Conservation (phyloP, 306 rosid species). For the Vigna reflexopilosa region DNA sequence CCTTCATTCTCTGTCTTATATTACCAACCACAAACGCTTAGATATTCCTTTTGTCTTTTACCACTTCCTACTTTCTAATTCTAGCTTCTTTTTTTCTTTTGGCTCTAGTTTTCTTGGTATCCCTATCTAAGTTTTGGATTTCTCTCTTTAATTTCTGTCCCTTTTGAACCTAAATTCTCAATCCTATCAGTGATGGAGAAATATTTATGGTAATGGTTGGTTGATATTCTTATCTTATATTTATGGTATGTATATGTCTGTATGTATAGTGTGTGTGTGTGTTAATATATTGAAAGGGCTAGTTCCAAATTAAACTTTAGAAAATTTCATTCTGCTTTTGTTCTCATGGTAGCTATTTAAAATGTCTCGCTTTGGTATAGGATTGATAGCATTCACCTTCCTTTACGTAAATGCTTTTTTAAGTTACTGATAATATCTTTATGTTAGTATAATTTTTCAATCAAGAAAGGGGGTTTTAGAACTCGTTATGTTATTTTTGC, state of each 20-base stretch:
- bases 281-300: background rate
- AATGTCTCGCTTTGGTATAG: too few relatives aligned
- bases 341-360: background rate
- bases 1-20: slow-evolving; percentile 23
- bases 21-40: slow-evolving; percentile 9
- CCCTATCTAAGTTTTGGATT: background rate
- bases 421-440: too few relatives aligned
- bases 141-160: background rate
- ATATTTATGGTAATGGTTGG: slow-evolving; percentile 27
- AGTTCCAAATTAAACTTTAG: slow-evolving; percentile 6
- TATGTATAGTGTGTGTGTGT: background rate
- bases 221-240: slow-evolving; percentile 9
- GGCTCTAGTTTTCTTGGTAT: slow-evolving; percentile 2
- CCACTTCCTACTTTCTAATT: slow-evolving; percentile 11
- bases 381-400: too few relatives aligned
- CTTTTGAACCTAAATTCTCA: background rate
- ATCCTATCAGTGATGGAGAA: slow-evolving; percentile 16
- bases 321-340: background rate
- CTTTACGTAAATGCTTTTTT: too few relatives aligned
- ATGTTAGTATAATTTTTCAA: too few relatives aligned
- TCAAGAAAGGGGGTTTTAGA: too few relatives aligned
- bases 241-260: background rate
- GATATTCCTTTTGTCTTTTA: slow-evolving; percentile 28
- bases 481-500: too few relatives aligned
- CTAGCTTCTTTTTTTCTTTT: slow-evolving; percentile 1